Conservation (phyloP, 345 rosid species). For the Gossypium arboreum region DNA sequence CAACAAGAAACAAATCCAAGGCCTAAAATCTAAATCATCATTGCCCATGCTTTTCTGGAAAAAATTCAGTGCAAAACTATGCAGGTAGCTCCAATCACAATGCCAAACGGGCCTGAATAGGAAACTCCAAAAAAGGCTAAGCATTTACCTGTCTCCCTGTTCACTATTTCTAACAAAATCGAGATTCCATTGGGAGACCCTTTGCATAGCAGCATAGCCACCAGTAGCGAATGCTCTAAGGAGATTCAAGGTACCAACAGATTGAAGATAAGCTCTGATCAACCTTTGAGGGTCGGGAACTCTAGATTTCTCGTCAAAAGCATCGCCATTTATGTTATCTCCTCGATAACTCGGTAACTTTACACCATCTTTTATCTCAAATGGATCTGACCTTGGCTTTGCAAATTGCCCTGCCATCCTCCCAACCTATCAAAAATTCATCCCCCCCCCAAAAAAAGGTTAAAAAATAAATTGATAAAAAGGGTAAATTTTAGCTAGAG, state of each 20-base stretch:
- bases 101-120: background rate
- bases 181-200: conserved; percentile 67
- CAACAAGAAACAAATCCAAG: conserved; percentile 7
- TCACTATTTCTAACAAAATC: conserved; percentile 57
- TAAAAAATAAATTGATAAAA: background rate
- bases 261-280: conserved; percentile 55
- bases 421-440: conserved; percentile 11
- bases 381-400: conserved; percentile 57
- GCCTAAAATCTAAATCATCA: background rate
- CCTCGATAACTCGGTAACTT: conserved; percentile 67
- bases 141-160: conserved; percentile 60
- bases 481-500: background rate
- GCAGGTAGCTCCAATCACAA: background rate
- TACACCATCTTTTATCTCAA: conserved; percentile 54
- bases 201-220: conserved; percentile 73
- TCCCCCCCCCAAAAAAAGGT: background rate
- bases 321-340: conserved; percentile 58
- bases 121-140: background rate
- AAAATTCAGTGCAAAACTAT: background rate
- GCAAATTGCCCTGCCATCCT: conserved; percentile 78
- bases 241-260: conserved; percentile 59
- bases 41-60: background rate
- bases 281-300: conserved; percentile 62
- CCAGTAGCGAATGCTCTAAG: conserved; percentile 67
- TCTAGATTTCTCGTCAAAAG: conserved; percentile 63